Evolutionary conservation across 331 rosid species (phyloP).

Genomic region (Dryas integrifolia): DNA sequence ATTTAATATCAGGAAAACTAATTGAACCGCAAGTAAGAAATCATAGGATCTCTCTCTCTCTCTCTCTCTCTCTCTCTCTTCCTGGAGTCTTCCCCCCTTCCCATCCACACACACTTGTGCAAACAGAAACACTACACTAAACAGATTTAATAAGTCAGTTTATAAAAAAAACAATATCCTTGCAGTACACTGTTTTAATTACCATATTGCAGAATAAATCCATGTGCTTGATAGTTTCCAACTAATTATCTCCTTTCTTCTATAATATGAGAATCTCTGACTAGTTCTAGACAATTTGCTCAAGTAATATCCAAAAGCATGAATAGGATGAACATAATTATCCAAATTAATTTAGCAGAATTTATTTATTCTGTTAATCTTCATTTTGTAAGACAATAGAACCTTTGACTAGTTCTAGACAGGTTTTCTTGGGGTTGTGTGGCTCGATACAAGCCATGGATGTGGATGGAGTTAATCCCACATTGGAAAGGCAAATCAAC

Average conservation of each 20-base stretch:
- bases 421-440: neutral
- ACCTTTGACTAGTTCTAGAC: neutral
- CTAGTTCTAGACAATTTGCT: too few relatives aligned
- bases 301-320: neutral
- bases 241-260: neutral
- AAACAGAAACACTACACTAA: too few relatives aligned
- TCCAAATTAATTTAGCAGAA: neutral
- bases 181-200: too few relatives aligned
- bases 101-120: too few relatives aligned
- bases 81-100: too few relatives aligned
- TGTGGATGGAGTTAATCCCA: neutral
- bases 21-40: neutral
- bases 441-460: neutral
- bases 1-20: neutral
- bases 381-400: neutral
- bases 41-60: neutral
- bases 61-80: too few relatives aligned
- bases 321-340: neutral
- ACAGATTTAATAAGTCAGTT: too few relatives aligned
- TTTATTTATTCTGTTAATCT: slow-evolving; percentile 1
- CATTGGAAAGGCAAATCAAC: neutral
- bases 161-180: too few relatives aligned
- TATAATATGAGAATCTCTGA: neutral
- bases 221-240: neutral
- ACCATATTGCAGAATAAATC: neutral